Percentiles rank a stretch among this genome's conserved stretches.
Evolutionary conservation across 768 basidiomycete genomes (phyloP).

Genomic region (Podaxis mareebaensis): DNA sequence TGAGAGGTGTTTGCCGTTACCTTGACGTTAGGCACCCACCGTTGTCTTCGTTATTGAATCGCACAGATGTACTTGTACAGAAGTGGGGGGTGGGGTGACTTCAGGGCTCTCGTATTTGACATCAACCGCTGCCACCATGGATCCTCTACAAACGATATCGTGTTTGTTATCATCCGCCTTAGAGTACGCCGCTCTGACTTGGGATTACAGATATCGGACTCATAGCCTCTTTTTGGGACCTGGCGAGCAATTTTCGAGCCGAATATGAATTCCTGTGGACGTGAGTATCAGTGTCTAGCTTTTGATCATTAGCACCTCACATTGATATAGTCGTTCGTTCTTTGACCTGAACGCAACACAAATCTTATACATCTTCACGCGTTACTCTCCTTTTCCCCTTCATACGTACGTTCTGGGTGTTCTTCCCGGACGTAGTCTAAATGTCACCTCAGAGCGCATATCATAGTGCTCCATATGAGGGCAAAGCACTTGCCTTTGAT

Average conservation of each 20-base stretch:
- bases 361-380: constrained; percentile 6
- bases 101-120: background rate
- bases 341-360: background rate
- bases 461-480: background rate
- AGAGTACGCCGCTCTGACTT: background rate
- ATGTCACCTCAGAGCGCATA: background rate
- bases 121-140: too few relatives aligned
- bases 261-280: constrained; percentile 1
- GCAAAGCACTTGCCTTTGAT: background rate
- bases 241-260: background rate
- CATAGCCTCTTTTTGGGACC: background rate
- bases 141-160: background rate
- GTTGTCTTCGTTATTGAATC: too few relatives aligned
- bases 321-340: background rate
- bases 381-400: background rate
- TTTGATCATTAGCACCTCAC: background rate
- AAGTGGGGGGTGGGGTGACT: background rate
- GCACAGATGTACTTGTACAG: too few relatives aligned
- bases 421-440: background rate
- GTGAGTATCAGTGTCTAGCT: background rate
- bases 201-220: background rate
- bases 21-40: too few relatives aligned
- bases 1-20: too few relatives aligned
- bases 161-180: background rate
- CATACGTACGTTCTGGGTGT: background rate